Evolutionary conservation across 371 early-diverging fungal species (phyloP).

Genomic region (Lichtheimia ramosa): DNA sequence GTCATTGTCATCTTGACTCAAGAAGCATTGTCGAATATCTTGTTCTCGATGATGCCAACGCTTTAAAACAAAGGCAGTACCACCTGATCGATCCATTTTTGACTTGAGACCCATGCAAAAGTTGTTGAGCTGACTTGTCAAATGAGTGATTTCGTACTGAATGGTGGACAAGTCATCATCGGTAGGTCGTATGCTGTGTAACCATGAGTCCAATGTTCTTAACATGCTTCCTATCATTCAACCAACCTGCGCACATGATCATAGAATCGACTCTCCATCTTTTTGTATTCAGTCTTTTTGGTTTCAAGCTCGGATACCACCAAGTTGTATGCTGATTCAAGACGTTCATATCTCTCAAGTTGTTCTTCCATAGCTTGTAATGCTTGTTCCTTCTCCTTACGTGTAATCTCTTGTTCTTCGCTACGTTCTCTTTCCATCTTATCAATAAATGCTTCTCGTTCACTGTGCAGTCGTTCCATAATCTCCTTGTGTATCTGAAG

Average conservation of each 20-base stretch:
- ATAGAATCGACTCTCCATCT: constrained; percentile 43
- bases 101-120: constrained; percentile 42
- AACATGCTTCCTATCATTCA: neutral
- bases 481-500: constrained; percentile 46
- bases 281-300: constrained; percentile 39
- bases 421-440: constrained; percentile 24
- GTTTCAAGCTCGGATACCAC: constrained; percentile 25
- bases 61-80: constrained; percentile 25
- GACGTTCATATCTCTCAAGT: constrained; percentile 11
- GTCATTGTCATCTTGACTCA: constrained; percentile 5
- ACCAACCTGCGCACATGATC: constrained; percentile 29
- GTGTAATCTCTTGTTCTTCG: constrained; percentile 14
- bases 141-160: constrained; percentile 41
- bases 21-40: constrained; percentile 10
- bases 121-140: constrained; percentile 39
- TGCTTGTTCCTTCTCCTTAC: constrained; percentile 17
- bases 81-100: constrained; percentile 33
- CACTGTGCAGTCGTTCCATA: constrained; percentile 35
- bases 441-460: constrained; percentile 28
- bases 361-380: constrained; percentile 24
- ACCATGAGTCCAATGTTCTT: neutral
- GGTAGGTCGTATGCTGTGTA: constrained; percentile 39
- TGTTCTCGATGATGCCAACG: constrained; percentile 13
- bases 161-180: constrained; percentile 54
- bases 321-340: constrained; percentile 19